Conservation (phyloP, 768 basidiomycete genomes). For the Podaxis mareebaensis region DNA sequence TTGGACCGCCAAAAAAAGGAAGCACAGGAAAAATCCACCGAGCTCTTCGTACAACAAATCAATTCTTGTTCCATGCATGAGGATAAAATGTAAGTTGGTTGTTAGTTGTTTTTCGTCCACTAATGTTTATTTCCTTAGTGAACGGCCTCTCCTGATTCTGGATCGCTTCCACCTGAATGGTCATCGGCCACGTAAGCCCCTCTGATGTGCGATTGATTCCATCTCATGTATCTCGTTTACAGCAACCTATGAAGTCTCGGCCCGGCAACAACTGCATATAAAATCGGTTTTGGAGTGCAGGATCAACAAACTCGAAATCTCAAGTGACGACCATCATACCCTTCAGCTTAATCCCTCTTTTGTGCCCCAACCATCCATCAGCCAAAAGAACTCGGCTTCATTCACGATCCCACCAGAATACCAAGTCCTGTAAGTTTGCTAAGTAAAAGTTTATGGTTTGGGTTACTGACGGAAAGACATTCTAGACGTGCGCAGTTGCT, state of each 20-base stretch:
- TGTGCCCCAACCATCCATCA: constrained; percentile 31
- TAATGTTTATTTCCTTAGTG: not conserved
- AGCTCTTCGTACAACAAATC: not conserved
- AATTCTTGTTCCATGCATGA: not conserved
- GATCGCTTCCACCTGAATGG: not conserved
- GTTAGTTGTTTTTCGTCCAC: not conserved
- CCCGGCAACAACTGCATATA: constrained; percentile 15
- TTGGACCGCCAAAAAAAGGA: not conserved
- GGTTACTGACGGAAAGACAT: constrained; percentile 5
- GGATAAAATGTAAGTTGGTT: not conserved
- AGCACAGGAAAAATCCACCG: not conserved
- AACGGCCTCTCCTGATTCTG: not conserved
- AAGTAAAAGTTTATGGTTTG: not conserved
- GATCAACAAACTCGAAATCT: constrained; percentile 32
- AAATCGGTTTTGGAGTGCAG: constrained; percentile 30
- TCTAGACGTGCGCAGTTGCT: constrained; percentile 38
- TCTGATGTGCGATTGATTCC: not conserved
- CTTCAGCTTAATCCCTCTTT: constrained; percentile 33
- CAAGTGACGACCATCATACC: constrained; percentile 34
- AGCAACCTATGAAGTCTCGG: not conserved
- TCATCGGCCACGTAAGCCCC: not conserved
- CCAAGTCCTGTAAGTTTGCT: constrained; percentile 33
- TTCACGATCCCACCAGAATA: constrained; percentile 26
- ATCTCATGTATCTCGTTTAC: not conserved
- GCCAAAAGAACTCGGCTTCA: constrained; percentile 22